Percentiles rank a stretch among this genome's conserved stretches.
Evolutionary conservation across 2,329 filamentous ascomycete species (phyloP).

Genomic region (Plenodomus lindquistii): DNA sequence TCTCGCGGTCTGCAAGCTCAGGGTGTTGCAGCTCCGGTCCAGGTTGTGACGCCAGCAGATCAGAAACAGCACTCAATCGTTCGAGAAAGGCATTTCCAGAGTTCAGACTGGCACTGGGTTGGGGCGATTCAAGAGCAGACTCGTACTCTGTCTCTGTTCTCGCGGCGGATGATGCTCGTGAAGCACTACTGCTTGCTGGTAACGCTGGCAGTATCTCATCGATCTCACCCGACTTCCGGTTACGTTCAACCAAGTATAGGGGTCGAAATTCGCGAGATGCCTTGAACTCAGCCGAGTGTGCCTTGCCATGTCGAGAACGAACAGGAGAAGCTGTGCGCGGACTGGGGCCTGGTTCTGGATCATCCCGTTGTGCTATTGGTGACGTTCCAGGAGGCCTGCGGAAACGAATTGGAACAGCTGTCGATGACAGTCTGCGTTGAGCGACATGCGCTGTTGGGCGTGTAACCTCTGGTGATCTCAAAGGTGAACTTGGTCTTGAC

Average conservation of each 20-base stretch:
- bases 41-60: conserved; percentile 20
- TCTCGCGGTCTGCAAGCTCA: conserved; percentile 33
- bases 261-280: conserved; percentile 73
- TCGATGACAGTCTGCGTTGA: conserved; percentile 42
- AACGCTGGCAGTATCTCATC: conserved; percentile 56
- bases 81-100: conserved; percentile 30
- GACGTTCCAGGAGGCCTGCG: conserved; percentile 52
- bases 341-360: conserved; percentile 30
- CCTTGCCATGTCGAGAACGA: conserved; percentile 49
- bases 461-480: conserved; percentile 28
- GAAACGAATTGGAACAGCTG: conserved; percentile 61
- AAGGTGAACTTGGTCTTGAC: conserved; percentile 37
- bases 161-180: conserved; percentile 37
- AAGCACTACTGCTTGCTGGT: conserved; percentile 51
- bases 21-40: conserved; percentile 22
- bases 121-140: conserved; percentile 48
- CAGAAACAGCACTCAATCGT: conserved; percentile 18
- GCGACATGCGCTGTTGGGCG: conserved; percentile 18
- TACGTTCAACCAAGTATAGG: conserved; percentile 77
- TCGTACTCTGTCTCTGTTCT: conserved; percentile 51
- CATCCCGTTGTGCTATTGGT: conserved; percentile 43
- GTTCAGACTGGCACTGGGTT: conserved; percentile 26
- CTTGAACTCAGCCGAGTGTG: conserved; percentile 57
- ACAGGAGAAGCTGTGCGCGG: conserved; percentile 46
- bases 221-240: conserved; percentile 37